phyloP scores from a whole-genome alignment of 2,329 filamentous ascomycete genomes.

The Alternaria incomplexa region DNA sequence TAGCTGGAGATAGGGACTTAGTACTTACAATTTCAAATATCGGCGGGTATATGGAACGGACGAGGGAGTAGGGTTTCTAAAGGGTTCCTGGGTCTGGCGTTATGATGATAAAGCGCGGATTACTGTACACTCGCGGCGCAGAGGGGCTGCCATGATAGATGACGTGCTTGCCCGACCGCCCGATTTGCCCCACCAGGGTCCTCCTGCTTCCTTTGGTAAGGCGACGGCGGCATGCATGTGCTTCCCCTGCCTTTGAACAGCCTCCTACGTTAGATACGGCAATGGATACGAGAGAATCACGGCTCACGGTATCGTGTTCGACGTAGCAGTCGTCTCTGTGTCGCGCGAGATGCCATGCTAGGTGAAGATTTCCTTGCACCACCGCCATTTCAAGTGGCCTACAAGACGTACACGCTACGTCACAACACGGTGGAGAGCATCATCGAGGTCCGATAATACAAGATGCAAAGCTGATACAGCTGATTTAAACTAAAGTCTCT shows the following conservation, averaged over 20 bases:
- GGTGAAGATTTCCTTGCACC: background rate
- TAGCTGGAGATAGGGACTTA: conserved; percentile 1
- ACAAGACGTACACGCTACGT: background rate
- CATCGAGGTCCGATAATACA: background rate
- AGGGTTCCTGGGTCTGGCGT: conserved; percentile 14
- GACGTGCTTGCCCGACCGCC: conserved; percentile 31
- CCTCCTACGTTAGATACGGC: background rate
- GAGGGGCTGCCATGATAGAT: conserved; percentile 24
- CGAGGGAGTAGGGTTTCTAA: conserved; percentile 8
- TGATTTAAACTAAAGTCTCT: conserved; percentile 32
- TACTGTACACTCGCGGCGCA: conserved; percentile 18
- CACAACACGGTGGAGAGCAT: background rate
- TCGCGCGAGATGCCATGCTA: background rate
- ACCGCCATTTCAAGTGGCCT: background rate
- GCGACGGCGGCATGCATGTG: background rate
- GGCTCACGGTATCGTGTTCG: background rate
- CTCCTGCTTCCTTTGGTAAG: conserved; percentile 14
- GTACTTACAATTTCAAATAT: conserved; percentile 35
- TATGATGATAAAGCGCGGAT: conserved; percentile 33
- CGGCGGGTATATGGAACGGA: conserved; percentile 22
- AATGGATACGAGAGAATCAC: background rate
- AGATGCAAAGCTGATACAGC: conserved; percentile 17
- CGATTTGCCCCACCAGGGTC: conserved; percentile 21
- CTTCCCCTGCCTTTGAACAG: background rate
- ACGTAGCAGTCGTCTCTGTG: background rate